phyloP scores from a whole-genome alignment of 345 rosid species.

The Eucalyptus caleyi region DNA sequence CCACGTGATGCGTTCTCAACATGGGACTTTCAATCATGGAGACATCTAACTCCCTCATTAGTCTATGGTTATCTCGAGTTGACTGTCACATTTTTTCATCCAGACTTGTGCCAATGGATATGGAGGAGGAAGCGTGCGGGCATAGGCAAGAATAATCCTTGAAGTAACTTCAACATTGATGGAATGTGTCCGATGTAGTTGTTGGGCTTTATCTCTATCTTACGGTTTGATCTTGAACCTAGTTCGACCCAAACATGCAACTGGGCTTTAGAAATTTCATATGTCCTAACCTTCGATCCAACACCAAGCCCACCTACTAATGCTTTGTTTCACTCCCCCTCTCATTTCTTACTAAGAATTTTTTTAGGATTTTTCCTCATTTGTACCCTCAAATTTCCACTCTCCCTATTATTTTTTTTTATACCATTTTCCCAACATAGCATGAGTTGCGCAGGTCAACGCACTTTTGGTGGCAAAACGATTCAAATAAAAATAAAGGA shows the following conservation, averaged over 20 bases:
- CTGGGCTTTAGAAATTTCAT: neutral
- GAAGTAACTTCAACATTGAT: neutral
- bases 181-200: neutral
- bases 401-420: neutral
- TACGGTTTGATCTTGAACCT: neutral
- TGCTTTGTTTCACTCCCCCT: neutral
- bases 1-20: rapidly evolving
- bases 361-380: neutral
- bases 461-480: neutral
- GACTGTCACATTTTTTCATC: neutral
- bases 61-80: neutral
- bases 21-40: neutral
- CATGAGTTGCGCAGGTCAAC: neutral
- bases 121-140: neutral
- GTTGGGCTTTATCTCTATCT: neutral
- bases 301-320: neutral
- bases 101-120: neutral
- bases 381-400: neutral
- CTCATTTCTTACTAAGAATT: neutral
- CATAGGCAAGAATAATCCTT: neutral
- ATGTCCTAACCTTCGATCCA: neutral
- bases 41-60: neutral
- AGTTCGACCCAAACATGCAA: neutral
- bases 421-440: neutral
- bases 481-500: too few relatives aligned